These are phyloP conservation scores for Cenchrus purpureus DNA, from an alignment of 176 grass and related monocot species.

Conservation along the genomic window DNA sequence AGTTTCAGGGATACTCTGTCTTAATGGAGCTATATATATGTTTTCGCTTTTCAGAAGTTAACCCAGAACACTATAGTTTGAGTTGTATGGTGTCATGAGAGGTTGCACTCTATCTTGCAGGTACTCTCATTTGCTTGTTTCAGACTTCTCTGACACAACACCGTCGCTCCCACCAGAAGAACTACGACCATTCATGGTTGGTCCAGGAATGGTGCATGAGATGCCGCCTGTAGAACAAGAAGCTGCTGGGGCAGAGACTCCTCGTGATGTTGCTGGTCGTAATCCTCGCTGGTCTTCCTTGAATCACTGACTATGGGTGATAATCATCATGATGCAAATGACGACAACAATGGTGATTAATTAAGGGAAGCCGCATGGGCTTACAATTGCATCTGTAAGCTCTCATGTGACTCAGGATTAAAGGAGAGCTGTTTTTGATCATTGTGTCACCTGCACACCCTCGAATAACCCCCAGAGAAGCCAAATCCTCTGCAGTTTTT, in stretches of 20 bases:
- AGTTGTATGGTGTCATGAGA: conserved; percentile 34
- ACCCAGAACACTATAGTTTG: not conserved
- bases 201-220: conserved; percentile 69
- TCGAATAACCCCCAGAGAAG: conserved; percentile 11
- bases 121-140: conserved; percentile 95
- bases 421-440: conserved; percentile 23
- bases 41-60: not conserved
- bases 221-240: conserved; percentile 60
- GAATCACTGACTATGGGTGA: conserved; percentile 90
- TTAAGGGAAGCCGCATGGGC: not conserved
- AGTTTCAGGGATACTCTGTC: not conserved
- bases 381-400: not conserved
- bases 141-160: conserved; percentile 90
- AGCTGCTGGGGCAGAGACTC: conserved; percentile 48
- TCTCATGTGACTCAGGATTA: not conserved
- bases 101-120: conserved; percentile 50
- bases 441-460: not conserved
- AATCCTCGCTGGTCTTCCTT: conserved; percentile 75
- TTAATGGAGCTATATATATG: not conserved
- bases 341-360: conserved; percentile 47
- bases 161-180: conserved; percentile 90
- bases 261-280: conserved; percentile 73
- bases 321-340: conserved; percentile 47
- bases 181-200: conserved; percentile 83
- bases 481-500: conserved; percentile 21